Conservation (phyloP, 768 basidiomycete species). For the Agrocybe praecox region DNA sequence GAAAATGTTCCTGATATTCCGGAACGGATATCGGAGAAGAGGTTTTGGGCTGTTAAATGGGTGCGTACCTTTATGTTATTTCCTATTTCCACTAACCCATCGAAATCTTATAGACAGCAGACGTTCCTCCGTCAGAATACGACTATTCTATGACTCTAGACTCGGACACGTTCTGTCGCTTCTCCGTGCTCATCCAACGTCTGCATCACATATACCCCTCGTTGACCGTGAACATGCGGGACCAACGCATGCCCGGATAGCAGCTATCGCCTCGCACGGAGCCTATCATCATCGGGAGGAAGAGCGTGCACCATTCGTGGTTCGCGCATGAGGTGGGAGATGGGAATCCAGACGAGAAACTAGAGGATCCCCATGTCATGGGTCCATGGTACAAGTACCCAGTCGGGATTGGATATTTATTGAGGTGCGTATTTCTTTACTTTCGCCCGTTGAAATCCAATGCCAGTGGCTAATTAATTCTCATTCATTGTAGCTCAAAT, state of each 20-base stretch:
- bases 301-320: background rate
- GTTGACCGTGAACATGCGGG: too few species aligned
- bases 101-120: slow-evolving; percentile 5
- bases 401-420: slow-evolving; percentile 10
- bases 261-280: background rate
- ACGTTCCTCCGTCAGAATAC: slow-evolving; percentile 1
- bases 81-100: too few species aligned
- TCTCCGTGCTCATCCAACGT: background rate
- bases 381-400: slow-evolving; percentile 10
- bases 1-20: too few species aligned
- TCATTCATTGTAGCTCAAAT: background rate
- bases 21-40: too few species aligned
- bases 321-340: background rate
- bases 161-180: slow-evolving; percentile 10
- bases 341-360: slow-evolving; percentile 3
- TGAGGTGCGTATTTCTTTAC: slow-evolving; percentile 1
- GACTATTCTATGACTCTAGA: slow-evolving; percentile 12
- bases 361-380: slow-evolving; percentile 1
- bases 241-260: too few species aligned
- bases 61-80: too few species aligned
- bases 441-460: too few species aligned
- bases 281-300: slow-evolving; percentile 8
- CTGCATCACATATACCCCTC: background rate
- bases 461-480: too few species aligned
- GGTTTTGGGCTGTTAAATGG: too few species aligned